Percentiles rank a stretch among this genome's conserved stretches.
phyloP scores from a whole-genome alignment of 805 yeast species.

The Ogataea paraovalis region DNA sequence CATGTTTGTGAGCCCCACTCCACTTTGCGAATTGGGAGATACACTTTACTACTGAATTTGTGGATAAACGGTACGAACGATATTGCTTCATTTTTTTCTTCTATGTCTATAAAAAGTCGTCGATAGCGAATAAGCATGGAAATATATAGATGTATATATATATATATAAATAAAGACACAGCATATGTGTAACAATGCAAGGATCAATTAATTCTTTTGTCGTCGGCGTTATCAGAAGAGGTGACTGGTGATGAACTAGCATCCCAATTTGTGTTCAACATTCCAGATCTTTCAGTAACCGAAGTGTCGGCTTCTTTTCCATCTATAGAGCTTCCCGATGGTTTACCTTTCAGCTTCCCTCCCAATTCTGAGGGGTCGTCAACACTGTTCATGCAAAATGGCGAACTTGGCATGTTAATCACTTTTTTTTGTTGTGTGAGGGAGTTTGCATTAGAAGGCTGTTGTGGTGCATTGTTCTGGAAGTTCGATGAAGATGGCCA shows the following conservation, averaged over 20 bases:
- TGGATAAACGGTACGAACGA: too few relatives aligned
- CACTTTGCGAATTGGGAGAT: too few relatives aligned
- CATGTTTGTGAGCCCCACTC: too few relatives aligned
- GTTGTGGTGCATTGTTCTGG: background rate
- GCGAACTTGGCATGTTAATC: constrained; percentile 32
- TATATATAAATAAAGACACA: too few relatives aligned
- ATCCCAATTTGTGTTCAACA: constrained; percentile 15
- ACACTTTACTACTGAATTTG: too few relatives aligned
- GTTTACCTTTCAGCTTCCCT: constrained; percentile 10
- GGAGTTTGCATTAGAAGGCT: background rate
- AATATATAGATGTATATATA: too few relatives aligned
- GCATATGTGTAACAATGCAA: too few relatives aligned
- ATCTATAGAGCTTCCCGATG: background rate
- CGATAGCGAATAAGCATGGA: too few relatives aligned
- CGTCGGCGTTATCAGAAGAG: constrained; percentile 13
- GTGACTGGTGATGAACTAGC: constrained; percentile 27
- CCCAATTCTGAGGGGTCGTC: constrained; percentile 6
- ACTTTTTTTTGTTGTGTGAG: constrained; percentile 8
- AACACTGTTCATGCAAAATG: constrained; percentile 22
- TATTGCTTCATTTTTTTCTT: too few relatives aligned
- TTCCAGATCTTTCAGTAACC: constrained; percentile 13
- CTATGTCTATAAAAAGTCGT: too few relatives aligned
- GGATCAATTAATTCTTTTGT: background rate
- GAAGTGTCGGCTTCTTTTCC: constrained; percentile 21
- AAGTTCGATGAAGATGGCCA: background rate